These are phyloP conservation scores for Lachancea thermotolerans DNA, from an alignment of 805 yeast species.

Conservation along the genomic window DNA sequence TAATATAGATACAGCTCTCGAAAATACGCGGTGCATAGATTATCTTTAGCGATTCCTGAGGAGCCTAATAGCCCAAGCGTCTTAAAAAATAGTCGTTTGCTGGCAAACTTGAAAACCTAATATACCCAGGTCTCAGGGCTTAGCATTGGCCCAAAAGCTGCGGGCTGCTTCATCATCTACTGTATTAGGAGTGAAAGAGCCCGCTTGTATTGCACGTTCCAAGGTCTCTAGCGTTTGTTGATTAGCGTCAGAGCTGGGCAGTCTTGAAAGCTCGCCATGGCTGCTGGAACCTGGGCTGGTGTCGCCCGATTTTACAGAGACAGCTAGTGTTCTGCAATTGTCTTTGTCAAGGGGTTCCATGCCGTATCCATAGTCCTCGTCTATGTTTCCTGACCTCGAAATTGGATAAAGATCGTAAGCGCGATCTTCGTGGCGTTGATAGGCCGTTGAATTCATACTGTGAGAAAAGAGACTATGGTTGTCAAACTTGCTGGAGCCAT, in stretches of 20 bases:
- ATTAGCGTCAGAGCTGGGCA: background rate
- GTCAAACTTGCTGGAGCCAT: slow-evolving; percentile 17
- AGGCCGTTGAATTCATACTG: slow-evolving; percentile 10
- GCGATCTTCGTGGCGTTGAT: slow-evolving; percentile 7
- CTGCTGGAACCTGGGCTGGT: background rate
- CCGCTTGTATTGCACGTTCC: slow-evolving; percentile 6
- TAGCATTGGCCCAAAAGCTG: slow-evolving; percentile 28
- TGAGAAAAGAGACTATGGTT: slow-evolving; percentile 12
- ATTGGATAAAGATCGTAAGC: slow-evolving; percentile 13
- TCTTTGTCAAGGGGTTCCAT: background rate
- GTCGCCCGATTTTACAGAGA: background rate
- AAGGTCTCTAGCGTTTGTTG: slow-evolving; percentile 1
- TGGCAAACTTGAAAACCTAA: no score
- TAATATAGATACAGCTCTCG: background rate
- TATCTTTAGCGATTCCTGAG: no score
- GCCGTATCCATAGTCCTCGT: background rate
- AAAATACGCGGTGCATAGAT: background rate
- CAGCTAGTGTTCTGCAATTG: slow-evolving; percentile 1
- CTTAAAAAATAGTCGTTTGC: no score
- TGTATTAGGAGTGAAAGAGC: slow-evolving; percentile 31
- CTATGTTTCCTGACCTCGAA: background rate
- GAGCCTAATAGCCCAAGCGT: no score
- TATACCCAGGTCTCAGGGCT: background rate
- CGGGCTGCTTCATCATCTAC: slow-evolving; percentile 33
- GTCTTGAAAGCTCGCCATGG: no score